Percentiles rank a stretch among this genome's conserved stretches.
These are phyloP conservation scores for Penicillium herquei DNA, from an alignment of 495 filamentous ascomycete species.

Conservation along the genomic window DNA sequence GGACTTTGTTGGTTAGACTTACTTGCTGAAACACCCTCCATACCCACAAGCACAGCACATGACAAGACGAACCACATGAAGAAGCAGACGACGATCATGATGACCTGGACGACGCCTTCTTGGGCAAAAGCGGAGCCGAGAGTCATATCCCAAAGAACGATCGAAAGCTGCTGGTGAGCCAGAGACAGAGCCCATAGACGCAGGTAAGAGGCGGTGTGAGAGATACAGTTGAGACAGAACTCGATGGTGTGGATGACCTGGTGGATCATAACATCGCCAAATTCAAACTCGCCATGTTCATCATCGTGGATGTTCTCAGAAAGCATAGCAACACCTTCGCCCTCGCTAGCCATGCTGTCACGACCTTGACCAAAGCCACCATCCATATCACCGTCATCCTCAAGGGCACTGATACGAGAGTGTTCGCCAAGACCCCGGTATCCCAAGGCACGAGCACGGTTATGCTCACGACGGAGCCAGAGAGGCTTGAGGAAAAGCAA, in stretches of 20 bases:
- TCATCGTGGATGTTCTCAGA: conserved; percentile 75
- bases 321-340: conserved; percentile 90
- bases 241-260: conserved; percentile 99
- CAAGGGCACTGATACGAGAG: conserved; percentile 80
- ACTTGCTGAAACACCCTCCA: conserved; percentile 82
- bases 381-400: conserved; percentile 67
- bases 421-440: conserved; percentile 91
- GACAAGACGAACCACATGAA: conserved; percentile 85
- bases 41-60: conserved; percentile 69
- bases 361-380: conserved; percentile 48
- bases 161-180: conserved; percentile 94
- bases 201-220: conserved; percentile 97
- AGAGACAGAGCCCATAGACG: conserved; percentile 97
- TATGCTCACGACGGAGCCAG: conserved; percentile 89
- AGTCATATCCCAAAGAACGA: conserved; percentile 97
- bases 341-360: conserved; percentile 72
- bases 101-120: conserved; percentile 63
- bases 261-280: conserved; percentile 95
- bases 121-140: conserved; percentile 67
- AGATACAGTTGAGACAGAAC: conserved; percentile 99
- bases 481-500: conserved; percentile 94
- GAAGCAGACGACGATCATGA: conserved; percentile 78
- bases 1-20: conserved; percentile 1
- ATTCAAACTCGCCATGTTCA: conserved; percentile 94
- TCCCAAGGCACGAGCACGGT: conserved; percentile 78